These are phyloP conservation scores for Haematococcus lacustris DNA, from an alignment of 139 green algal genomes.

Conservation along the genomic window DNA sequence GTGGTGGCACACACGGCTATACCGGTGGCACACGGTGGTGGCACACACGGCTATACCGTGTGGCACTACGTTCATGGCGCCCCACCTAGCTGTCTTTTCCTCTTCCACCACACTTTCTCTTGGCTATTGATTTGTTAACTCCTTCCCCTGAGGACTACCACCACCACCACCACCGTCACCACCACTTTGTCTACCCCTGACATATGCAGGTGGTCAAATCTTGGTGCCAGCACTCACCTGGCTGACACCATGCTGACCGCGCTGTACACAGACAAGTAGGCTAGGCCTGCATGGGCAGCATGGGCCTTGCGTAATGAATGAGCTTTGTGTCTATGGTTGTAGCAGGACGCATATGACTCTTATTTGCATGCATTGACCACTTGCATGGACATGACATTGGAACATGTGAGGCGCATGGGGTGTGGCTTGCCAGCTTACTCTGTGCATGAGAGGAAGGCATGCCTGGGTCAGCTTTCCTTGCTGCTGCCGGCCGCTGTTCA, in stretches of 20 bases:
- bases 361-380: neutral
- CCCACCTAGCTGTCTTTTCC: too few relatives aligned
- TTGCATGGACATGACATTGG: neutral
- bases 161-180: slow-evolving; percentile 37
- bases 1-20: too few relatives aligned
- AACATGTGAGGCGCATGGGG: neutral
- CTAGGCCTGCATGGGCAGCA: slow-evolving; percentile 31
- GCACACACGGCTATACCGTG: too few relatives aligned
- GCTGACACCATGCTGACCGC: slow-evolving; percentile 18
- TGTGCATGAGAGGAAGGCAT: slow-evolving; percentile 49
- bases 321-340: too few relatives aligned
- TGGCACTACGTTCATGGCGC: too few relatives aligned
- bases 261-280: slow-evolving; percentile 56
- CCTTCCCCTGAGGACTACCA: slow-evolving; percentile 4
- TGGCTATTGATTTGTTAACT: neutral
- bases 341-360: too few relatives aligned
- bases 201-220: neutral
- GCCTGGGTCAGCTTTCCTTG: slow-evolving; percentile 51
- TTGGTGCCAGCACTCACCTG: neutral
- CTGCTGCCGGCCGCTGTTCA: slow-evolving; percentile 45
- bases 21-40: too few relatives aligned
- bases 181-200: neutral
- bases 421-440: slow-evolving; percentile 16
- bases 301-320: neutral
- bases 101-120: neutral